Percentiles rank a stretch among this genome's conserved stretches.
These are phyloP conservation scores for Aspergillus homomorphus DNA, from an alignment of 495 filamentous ascomycete genomes.

Conservation along the genomic window DNA sequence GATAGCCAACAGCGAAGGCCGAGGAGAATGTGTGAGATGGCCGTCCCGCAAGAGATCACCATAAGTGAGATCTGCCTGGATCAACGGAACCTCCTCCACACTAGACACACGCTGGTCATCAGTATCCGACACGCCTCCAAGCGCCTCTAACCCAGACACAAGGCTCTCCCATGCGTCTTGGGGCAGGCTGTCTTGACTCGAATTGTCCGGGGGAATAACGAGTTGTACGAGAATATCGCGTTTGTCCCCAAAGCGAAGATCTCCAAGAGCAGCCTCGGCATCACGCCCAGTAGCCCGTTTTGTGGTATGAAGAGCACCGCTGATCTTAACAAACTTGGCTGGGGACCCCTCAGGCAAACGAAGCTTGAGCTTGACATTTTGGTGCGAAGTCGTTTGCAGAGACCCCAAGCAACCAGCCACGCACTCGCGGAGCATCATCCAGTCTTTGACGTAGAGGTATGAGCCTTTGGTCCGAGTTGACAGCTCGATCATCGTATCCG, in stretches of 20 bases:
- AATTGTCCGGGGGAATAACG: constrained; percentile 84
- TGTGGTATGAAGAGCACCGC: constrained; percentile 92
- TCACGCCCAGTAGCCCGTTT: constrained; percentile 97
- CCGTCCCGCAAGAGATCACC: constrained; percentile 93
- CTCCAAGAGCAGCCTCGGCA: constrained; percentile 88
- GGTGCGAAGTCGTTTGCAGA: constrained; percentile 95
- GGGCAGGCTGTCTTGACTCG: constrained; percentile 79
- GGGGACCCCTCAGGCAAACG: constrained; percentile 93
- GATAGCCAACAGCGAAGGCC: constrained; percentile 92
- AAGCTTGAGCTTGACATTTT: constrained; percentile 96
- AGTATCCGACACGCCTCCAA: constrained; percentile 85
- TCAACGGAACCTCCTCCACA: constrained; percentile 91
- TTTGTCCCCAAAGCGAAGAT: constrained; percentile 95
- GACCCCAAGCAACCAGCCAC: constrained; percentile 91
- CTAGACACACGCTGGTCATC: constrained; percentile 82
- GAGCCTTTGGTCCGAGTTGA: constrained; percentile 95
- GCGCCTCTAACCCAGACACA: constrained; percentile 89
- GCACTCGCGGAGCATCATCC: constrained; percentile 99
- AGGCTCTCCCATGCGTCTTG: constrained; percentile 97
- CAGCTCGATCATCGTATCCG: constrained; percentile 97
- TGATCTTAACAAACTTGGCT: constrained; percentile 98
- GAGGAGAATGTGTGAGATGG: constrained; percentile 78
- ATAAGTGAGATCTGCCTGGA: constrained; percentile 92
- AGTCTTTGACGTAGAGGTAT: constrained; percentile 98
- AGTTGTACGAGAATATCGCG: constrained; percentile 95